Base-by-base conservation (phyloP, 441 rosid species). In the Bocquillonia castaneifolia region DNA sequence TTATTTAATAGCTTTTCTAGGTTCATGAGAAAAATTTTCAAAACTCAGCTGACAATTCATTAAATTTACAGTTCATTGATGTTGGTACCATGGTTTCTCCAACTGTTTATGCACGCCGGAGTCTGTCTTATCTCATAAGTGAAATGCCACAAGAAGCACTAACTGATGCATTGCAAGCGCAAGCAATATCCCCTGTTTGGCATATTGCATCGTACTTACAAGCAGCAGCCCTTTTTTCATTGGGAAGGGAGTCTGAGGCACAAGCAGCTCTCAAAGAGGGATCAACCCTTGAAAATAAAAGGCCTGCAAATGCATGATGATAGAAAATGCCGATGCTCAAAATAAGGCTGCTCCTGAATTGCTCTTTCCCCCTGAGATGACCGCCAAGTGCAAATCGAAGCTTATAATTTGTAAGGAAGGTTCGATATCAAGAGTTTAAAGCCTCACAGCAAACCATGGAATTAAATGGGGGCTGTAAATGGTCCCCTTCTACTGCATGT, bases 51-150 rank as follows among this genome's bases (percentile, higher is more conserved):
- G 54, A 76, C 29, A n/a, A 32, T 44, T 72, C 45, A 44, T 66
- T 71, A 23, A 39, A 42, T 72, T 57, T 62, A 69, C 93, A 90
- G 97, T 88, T 88, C 81, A 81, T 93, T 45, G 86, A 82, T 48
- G 87, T 75, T 17, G 97, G 92, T 69, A 88, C 91, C 1, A 83
- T 90, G 91, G 74, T 86, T 52, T 93, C 96, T 45, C 93, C 97
- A 15, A 88, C 97, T 9, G 85, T 84, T 32, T 78, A 63, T 60
- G 97, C 87, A 28, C 80, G 98, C 40, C 87, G 98, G 18, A 88
- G 98, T 76, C 76, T 88, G 59, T 79, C 84, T 72, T 82, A 86
- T 74, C 79, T 92, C 67, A 87, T 86, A 84, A 84, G 59, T 57
- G 84, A 86, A 77, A 86, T 80, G 92, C 85, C 75, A 13, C 81